Conservation (phyloP, 805 yeast species). For the Wickerhamomyces chaumierensis region DNA sequence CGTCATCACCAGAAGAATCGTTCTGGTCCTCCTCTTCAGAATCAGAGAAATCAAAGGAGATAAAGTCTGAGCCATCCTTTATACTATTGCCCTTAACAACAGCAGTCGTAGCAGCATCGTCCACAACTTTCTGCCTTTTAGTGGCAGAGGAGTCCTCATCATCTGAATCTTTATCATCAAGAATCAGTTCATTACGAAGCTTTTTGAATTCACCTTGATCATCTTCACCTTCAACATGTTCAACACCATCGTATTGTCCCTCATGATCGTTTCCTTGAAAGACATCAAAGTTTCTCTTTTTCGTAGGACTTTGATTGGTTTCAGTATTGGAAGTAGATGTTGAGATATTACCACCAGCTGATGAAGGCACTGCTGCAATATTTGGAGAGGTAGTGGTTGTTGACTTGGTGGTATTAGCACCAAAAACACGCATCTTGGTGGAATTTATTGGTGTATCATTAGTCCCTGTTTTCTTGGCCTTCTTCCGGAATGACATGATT, state of each 20-base stretch:
- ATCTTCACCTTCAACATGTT: constrained; percentile 3
- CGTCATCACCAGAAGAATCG: constrained; percentile 9
- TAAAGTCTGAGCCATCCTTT: constrained; percentile 28
- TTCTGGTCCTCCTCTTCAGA: constrained; percentile 18
- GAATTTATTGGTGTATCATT: background rate
- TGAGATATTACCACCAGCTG: too few relatives aligned
- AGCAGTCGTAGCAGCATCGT: background rate
- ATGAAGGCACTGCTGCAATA: background rate
- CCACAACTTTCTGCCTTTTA: constrained; percentile 1
- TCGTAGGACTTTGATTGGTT: background rate
- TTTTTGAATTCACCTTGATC: constrained; percentile 1
- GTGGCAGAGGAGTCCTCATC: constrained; percentile 4
- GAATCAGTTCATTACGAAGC: constrained; percentile 1
- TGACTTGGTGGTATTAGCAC: background rate
- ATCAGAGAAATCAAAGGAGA: constrained; percentile 26
- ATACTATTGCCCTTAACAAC: background rate
- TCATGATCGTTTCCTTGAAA: constrained; percentile 16
- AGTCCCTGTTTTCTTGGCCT: background rate
- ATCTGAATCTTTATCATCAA: constrained; percentile 1
- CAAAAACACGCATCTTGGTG: background rate
- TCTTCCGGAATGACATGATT: too few relatives aligned
- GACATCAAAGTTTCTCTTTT: constrained; percentile 11
- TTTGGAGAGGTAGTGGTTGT: too few relatives aligned
- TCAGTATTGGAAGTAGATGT: background rate
- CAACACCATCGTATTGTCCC: constrained; percentile 11